These are phyloP conservation scores for Scalesia atractyloides DNA, from an alignment of 129 eudicot species.

Conservation along the genomic window DNA sequence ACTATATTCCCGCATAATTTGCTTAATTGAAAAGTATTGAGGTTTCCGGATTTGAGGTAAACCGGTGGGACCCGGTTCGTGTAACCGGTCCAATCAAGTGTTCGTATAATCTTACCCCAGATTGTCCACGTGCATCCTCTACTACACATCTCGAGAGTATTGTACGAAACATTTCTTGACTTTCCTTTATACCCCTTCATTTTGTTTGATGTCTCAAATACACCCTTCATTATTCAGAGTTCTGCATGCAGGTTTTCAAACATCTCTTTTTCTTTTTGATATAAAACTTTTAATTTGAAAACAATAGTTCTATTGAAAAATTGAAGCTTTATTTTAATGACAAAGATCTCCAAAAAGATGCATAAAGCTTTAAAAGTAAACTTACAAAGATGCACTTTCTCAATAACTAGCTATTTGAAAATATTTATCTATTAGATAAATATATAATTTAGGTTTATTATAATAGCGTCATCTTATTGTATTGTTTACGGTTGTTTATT, in stretches of 20 bases:
- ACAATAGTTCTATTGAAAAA: no score
- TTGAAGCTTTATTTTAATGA: no score
- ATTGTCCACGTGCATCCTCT: not conserved
- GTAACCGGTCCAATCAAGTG: not conserved
- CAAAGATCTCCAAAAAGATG: no score
- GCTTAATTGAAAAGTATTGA: not conserved
- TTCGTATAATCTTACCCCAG: not conserved
- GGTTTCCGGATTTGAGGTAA: not conserved
- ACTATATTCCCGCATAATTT: not conserved
- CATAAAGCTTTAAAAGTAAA: no score
- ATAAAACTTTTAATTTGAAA: no score
- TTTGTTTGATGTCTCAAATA: not conserved
- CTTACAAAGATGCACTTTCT: no score
- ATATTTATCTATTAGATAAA: no score
- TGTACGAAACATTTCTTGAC: not conserved
- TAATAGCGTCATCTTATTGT: no score
- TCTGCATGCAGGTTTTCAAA: not conserved
- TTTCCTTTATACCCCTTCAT: not conserved
- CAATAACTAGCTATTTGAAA: no score
- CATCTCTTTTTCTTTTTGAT: no score
- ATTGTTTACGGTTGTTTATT: no score
- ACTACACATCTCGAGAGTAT: not conserved
- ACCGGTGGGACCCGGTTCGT: not conserved
- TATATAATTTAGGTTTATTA: no score
- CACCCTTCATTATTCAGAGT: not conserved